Base-by-base conservation (phyloP, 805 yeast genomes). In the Wickerhamiella parazyma region DNA sequence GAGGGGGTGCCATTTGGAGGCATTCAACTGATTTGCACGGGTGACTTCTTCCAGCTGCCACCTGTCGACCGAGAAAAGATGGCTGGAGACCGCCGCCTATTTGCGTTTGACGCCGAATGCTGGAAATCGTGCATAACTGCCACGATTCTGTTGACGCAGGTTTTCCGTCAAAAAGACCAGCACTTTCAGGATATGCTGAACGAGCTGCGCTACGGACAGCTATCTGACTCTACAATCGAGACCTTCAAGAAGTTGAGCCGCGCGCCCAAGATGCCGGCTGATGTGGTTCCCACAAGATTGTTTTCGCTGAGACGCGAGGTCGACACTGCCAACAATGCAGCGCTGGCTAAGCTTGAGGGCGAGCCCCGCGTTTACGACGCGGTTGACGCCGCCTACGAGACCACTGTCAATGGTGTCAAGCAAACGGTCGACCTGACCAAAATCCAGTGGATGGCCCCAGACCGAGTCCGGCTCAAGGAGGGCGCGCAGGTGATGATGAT, bases 1-100 rank as follows among this genome's bases (percentile, higher is more conserved):
- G n/a, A 33, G 35, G 58, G 65, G 11, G 51, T 50, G 39, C 95
- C 96, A 0, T 91, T 91, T 68, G 98, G 98, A 4, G 98, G 98
- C 0, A 78, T 91, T 36, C 98, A 91, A 55, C 52, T 91, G 12
- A 74, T 91, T 10, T 62, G 87, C 28, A 80, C 94, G 3, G 98
- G 98, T n/a, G 98, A 91, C 62, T 87, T 89, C 58, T 87, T 80
- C 61, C 98, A 91, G 63, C 67, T 91, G 36, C 98, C 98, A 1
- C 98, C 98, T 0, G 93, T 91, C 6, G 67, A 67, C 18, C 67
- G 64, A 34, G 61, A 57, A 17, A 60, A 60, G 0, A 2, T 12
- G 7, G 54, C 54, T 10, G 21, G 24, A 0, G 55, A 55, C 5
- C 41, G 38, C 3, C 45, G 61, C 3, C 57, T 68, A 0, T 91